Evolutionary conservation across 2,329 filamentous ascomycete genomes (phyloP).

Genomic region (Fusarium hostae): DNA sequence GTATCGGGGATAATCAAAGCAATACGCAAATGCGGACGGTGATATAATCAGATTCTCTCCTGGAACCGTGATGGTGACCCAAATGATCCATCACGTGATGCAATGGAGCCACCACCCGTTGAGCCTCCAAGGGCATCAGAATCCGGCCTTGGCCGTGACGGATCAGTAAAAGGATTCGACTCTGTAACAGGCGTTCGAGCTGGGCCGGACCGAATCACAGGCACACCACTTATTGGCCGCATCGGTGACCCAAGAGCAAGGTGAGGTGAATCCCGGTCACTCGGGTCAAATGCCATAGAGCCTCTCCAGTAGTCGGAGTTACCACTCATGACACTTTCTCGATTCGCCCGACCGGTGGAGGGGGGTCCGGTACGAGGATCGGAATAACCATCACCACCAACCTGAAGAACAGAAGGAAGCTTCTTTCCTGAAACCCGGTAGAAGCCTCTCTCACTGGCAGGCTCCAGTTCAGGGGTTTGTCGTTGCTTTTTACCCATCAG

Average conservation of each 20-base stretch:
- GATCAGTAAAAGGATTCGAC: slow-evolving; percentile 60
- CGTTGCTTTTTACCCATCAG: slow-evolving; percentile 55
- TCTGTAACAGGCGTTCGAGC: slow-evolving; percentile 70
- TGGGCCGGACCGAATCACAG: slow-evolving; percentile 73
- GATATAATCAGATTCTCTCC: slow-evolving; percentile 42
- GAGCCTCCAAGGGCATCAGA: slow-evolving; percentile 42
- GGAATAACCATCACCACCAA: slow-evolving; percentile 71
- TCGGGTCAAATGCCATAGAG: slow-evolving; percentile 59
- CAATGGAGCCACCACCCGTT: slow-evolving; percentile 30
- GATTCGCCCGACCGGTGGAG: slow-evolving; percentile 40
- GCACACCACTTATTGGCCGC: slow-evolving; percentile 69
- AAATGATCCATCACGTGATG: slow-evolving; percentile 40
- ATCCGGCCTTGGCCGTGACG: slow-evolving; percentile 44
- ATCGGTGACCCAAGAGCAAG: slow-evolving; percentile 67
- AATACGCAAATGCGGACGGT: slow-evolving; percentile 7
- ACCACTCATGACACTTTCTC: slow-evolving; percentile 58
- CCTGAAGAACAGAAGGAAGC: slow-evolving; percentile 69
- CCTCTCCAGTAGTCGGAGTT: slow-evolving; percentile 65
- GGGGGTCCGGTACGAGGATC: slow-evolving; percentile 49
- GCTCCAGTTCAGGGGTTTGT: slow-evolving; percentile 44
- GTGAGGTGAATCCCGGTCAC: slow-evolving; percentile 50
- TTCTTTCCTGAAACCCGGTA: slow-evolving; percentile 74
- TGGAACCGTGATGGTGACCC: slow-evolving; percentile 45
- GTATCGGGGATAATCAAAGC: slow-evolving; percentile 29
- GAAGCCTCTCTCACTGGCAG: slow-evolving; percentile 67